Percentiles rank a stretch among this genome's conserved stretches.
phyloP scores from a whole-genome alignment of 2,329 filamentous ascomycete genomes.

The Sporothrix mexicana region DNA sequence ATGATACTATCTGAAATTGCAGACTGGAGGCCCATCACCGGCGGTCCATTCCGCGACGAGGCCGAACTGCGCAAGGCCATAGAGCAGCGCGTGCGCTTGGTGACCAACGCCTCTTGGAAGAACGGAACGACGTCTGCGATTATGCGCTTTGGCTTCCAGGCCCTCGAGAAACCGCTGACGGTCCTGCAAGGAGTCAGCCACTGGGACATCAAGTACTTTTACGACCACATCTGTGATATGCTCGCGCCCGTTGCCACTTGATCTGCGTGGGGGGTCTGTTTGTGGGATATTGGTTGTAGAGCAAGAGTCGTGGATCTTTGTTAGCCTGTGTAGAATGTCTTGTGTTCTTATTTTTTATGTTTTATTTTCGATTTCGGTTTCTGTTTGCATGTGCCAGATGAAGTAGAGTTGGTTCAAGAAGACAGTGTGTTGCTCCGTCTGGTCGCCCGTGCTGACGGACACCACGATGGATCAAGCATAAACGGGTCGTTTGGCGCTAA shows the following conservation, averaged over 20 bases:
- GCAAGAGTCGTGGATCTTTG: too few species aligned
- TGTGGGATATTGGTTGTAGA: too few species aligned
- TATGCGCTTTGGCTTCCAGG: slow-evolving; percentile 15
- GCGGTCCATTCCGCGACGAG: slow-evolving; percentile 1
- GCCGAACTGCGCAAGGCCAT: slow-evolving; percentile 4
- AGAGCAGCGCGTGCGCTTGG: neutral
- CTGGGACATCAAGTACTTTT: slow-evolving; percentile 31
- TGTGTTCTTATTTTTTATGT: too few species aligned
- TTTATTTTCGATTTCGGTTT: too few species aligned
- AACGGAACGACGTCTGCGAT: slow-evolving; percentile 1
- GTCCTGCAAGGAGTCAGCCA: slow-evolving; percentile 2
- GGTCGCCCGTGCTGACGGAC: too few species aligned
- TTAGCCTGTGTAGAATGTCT: too few species aligned
- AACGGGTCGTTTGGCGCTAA: too few species aligned
- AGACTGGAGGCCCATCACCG: slow-evolving; percentile 28
- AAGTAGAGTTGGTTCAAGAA: too few species aligned
- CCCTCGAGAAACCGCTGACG: slow-evolving; percentile 5
- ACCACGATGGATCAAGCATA: too few species aligned
- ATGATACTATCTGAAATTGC: slow-evolving; percentile 33
- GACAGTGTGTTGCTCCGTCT: too few species aligned
- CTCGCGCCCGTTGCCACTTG: neutral
- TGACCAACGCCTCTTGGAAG: slow-evolving; percentile 28
- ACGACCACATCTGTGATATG: slow-evolving; percentile 20
- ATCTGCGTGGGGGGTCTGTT: too few species aligned
- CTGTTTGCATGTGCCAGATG: too few species aligned